A percentile compares a stretch with the other conserved stretches of the same genome.
Conservation (phyloP, 2,329 filamentous ascomycete genomes). For the Teratosphaeriaceae sp. region DNA sequence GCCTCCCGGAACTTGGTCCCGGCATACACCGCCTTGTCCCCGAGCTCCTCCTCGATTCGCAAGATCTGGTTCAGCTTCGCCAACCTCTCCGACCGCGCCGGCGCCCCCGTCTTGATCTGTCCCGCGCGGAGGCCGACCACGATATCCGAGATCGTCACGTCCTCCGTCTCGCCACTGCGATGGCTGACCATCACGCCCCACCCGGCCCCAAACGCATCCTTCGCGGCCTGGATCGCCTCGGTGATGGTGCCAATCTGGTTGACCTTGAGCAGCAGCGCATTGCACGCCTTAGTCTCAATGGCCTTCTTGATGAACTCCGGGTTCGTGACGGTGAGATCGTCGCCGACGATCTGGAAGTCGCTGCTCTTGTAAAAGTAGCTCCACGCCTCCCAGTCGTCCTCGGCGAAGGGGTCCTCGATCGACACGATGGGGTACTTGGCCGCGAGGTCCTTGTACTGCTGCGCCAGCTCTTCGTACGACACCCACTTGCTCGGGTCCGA, state of each 20-base stretch:
- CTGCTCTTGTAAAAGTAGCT: constrained; percentile 99
- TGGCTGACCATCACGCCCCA: constrained; percentile 99
- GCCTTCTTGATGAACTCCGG: constrained; percentile 99
- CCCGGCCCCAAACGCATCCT: constrained; percentile 90
- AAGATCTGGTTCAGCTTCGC: constrained; percentile 99
- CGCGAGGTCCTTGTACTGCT: constrained; percentile 77
- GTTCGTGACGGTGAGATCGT: constrained; percentile 99
- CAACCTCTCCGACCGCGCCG: constrained; percentile 92
- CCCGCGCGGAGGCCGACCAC: constrained; percentile 93
- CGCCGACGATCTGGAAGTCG: constrained; percentile 96
- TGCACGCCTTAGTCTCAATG: constrained; percentile 98
- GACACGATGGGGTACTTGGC: constrained; percentile 98
- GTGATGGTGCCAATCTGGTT: constrained; percentile 99
- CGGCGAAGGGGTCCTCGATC: constrained; percentile 98
- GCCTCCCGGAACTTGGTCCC: constrained; percentile 87
- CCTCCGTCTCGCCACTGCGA: constrained; percentile 98
- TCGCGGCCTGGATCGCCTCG: constrained; percentile 98
- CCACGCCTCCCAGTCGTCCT: constrained; percentile 99
- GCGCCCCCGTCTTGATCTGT: constrained; percentile 98
- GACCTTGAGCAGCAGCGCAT: constrained; percentile 96
- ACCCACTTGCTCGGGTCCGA: constrained; percentile 96
- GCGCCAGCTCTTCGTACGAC: constrained; percentile 94
- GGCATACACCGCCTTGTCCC: constrained; percentile 83
- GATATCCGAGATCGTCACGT: constrained; percentile 98
- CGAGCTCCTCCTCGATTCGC: constrained; percentile 98